Percentiles rank a stretch among this genome's conserved stretches.
phyloP scores from a whole-genome alignment of 306 rosid genomes.

The barrel medic (Medicago truncatula) region MtrunA17r5.0-ANR NC_053046.1:42631001-42631500 shows the following conservation, averaged over 20 bases:
- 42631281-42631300: slow-evolving; percentile 36
- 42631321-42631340: background rate
- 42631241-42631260: slow-evolving; percentile 87
- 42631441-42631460: no score
- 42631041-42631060: slow-evolving; percentile 97
- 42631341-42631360: slow-evolving; percentile 4
- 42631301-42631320: slow-evolving; percentile 4
- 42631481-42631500: no score
- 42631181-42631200: slow-evolving; percentile 93
- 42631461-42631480: no score
- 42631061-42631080: slow-evolving; percentile 78
- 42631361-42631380: slow-evolving; percentile 1
- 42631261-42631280: slow-evolving; percentile 91
- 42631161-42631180: slow-evolving; percentile 84
- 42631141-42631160: slow-evolving; percentile 75
- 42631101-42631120: slow-evolving; percentile 70
- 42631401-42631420: no score
- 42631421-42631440: no score
- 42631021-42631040: slow-evolving; percentile 94
- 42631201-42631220: slow-evolving; percentile 85
- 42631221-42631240: slow-evolving; percentile 73
- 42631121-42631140: slow-evolving; percentile 59
- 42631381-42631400: no score
- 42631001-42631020: slow-evolving; percentile 79
- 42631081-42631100: slow-evolving; percentile 77